Base-by-base conservation (phyloP, 1,284 basidiomycete species). In the Omphalotus olearius region DNA sequence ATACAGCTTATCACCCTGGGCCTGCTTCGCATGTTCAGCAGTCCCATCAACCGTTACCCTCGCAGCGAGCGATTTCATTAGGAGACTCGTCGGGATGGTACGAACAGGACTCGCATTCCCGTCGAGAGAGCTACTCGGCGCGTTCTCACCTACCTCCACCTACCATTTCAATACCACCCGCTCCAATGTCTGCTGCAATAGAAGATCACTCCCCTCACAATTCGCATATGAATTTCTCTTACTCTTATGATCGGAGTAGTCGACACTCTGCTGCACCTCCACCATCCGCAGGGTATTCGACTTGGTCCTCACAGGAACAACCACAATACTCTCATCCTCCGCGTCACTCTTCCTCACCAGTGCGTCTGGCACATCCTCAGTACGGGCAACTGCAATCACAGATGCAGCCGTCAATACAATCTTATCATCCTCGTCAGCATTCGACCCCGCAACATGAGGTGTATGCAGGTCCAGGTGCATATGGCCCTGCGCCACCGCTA, bases 171-270 rank as follows among this genome's bases (percentile, higher is more conserved):
- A 50, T 50, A 13, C 44, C 47, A 33, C 30, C 52, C 17, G 51
- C 52, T 26, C 42, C 52, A n/a, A 28, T 28, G 39, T 30, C 52
- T n/a, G 35, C 53, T 16, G 30, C 53, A 14, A 26, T 41, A 4
- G 36, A 51, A 14, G 40, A 43, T 28, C 23, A 26, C 10, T 51
- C 45, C 5, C 50, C 49, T 28, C 45, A 45, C 17, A 39, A 37
- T 7, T 37, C 40, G 18, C 35, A 33, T 26, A 41, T 49, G 46
- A 41, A 44, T 10, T 52, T 45, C 18, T 43, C 37, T 14, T 55
- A 52, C 30, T 55, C 54, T 13, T 55, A 55, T 25, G 54, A 55
- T 30, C 46, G 54, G 11, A 48, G 41, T 25, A 47, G 53, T 20
- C 38, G 53, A 30, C 25, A 33, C 7, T 3, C 47, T 11, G 45